Evolutionary conservation across 495 filamentous ascomycete genomes (phyloP), one percentile per base, ranked within the genome.

Genomic region (Penicillium antarcticum): DNA sequence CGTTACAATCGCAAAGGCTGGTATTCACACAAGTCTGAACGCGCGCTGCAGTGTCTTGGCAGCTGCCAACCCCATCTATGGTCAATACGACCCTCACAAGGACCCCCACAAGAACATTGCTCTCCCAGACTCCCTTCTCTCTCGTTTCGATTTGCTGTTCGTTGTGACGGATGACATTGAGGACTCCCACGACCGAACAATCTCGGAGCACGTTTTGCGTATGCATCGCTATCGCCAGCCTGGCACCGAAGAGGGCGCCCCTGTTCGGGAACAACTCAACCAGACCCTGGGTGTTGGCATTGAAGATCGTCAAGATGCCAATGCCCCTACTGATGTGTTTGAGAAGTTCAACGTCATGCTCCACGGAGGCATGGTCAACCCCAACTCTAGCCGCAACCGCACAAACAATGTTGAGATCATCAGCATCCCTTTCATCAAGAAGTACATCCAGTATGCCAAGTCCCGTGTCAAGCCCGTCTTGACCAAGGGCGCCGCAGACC

Each of bases 361-460:
- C 18, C 94, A 99, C 63, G 88, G 90, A 11, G 94, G 94, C 51
- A 89, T 99, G 45, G 88, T 85, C 24, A 71, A 49, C 29, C 37
- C 47, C 13, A 49, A 88, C 31, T 85, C 83, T 9, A 80, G 80
- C 23, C 86, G 91, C 21, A 87, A 87, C 16, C 74, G 73, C 37
- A 81, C 80, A 61, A 88, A 89, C 70, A 85, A 87, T 52, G 79
- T 86, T 32, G 91, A 97, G 66, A 89, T 99, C n/a, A 77, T 97
- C 48, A 94, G 88, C 70, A 96, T 99, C 51, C 91, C 92, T 1
- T 99, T 99, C 74, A 91, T 99, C 72, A 97, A 97, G 78, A 99
- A 99, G 71, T 99, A 97, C 68, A 91, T 99, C 52, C 94, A 99
- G 66, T 99, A 99, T 68, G 92, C 95, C 57, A 97, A 97, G 72